Base-by-base conservation (phyloP, 768 basidiomycete genomes). In the Suillus americanus region DNA sequence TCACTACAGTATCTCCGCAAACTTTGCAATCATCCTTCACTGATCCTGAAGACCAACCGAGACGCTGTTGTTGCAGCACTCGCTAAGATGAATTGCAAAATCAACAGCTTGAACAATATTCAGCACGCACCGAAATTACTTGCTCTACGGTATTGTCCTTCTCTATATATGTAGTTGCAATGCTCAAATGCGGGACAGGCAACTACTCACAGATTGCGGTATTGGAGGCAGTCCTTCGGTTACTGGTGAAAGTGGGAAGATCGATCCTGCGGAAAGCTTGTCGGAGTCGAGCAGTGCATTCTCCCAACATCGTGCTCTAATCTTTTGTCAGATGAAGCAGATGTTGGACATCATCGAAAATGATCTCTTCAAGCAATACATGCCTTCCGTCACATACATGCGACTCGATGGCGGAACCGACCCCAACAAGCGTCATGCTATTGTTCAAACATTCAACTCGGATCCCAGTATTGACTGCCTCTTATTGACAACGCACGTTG, bases 331-430 rank as follows among this genome's bases (percentile, higher is more conserved):
- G 79, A 94, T 98, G 87, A 97, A 98, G 76, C 92, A 94, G 75
- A 99, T 99, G 97, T 85, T 99, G 59, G 94, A 99, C 75, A 91
- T 99, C 74, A 96, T 99, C 70, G 96, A 99, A 78, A 89, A 83
- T 14, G 93, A 97, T 71, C 81, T 99, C 9, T 98, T 99, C 85
- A 91, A 89, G 70, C 80, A 84, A 46, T 85, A 90, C 69, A 96
- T 99, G 95, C 97, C 97, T 7, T 89, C 92, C 0, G 92, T 99
- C 50, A 95, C 95, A 1, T 99, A 99, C 78, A 99, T 99, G 97
- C 89, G 97, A 33, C 83, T 99, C 38, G 97, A 99, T 74, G 97
- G 97, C 45, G 82, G 86, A 57, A 97, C 94, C 5, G 97, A 99
- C 70, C 81, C 93, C 5, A 91, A 85, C 74, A 97, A 98, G 78